These are phyloP conservation scores for Salvia hispanica DNA, from an alignment of 257 asterid genomes.

Conservation along the genomic window DNA sequence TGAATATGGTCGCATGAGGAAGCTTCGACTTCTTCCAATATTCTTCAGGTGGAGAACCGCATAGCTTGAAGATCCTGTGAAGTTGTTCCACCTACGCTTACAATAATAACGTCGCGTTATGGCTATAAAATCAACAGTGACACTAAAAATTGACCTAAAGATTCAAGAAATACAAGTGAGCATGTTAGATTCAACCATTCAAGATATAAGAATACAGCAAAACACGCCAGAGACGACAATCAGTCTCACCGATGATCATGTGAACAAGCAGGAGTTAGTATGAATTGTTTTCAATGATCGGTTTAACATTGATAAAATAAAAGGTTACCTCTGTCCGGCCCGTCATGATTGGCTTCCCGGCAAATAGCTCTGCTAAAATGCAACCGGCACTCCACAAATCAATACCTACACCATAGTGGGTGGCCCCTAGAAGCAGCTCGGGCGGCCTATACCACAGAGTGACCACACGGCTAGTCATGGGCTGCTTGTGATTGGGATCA, in stretches of 20 bases:
- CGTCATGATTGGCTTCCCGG: slow-evolving; percentile 91
- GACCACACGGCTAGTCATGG: slow-evolving; percentile 90
- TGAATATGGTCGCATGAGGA: slow-evolving; percentile 84
- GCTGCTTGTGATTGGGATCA: slow-evolving; percentile 77
- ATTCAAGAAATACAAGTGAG: slow-evolving; percentile 4
- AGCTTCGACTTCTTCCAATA: slow-evolving; percentile 86
- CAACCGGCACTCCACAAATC: slow-evolving; percentile 97
- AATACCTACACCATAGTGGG: slow-evolving; percentile 83
- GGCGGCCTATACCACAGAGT: slow-evolving; percentile 95
- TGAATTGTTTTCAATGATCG: neutral
- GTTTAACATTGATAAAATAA: neutral
- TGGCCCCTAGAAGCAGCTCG: slow-evolving; percentile 87
- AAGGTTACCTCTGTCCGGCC: slow-evolving; percentile 81
- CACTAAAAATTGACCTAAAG: neutral
- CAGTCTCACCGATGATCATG: neutral
- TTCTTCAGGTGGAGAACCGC: slow-evolving; percentile 84
- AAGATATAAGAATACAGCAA: neutral
- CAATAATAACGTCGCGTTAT: slow-evolving; percentile 22
- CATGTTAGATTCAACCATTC: neutral
- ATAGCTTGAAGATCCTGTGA: slow-evolving; percentile 87
- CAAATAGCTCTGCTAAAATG: slow-evolving; percentile 81
- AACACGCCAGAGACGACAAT: slow-evolving; percentile 1
- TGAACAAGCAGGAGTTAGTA: neutral
- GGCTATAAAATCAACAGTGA: neutral
- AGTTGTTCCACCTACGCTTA: slow-evolving; percentile 78